Percentiles rank a stretch among this genome's conserved stretches.
Evolutionary conservation across 441 rosid species (phyloP).

Genomic region (Populus hybrid): DNA sequence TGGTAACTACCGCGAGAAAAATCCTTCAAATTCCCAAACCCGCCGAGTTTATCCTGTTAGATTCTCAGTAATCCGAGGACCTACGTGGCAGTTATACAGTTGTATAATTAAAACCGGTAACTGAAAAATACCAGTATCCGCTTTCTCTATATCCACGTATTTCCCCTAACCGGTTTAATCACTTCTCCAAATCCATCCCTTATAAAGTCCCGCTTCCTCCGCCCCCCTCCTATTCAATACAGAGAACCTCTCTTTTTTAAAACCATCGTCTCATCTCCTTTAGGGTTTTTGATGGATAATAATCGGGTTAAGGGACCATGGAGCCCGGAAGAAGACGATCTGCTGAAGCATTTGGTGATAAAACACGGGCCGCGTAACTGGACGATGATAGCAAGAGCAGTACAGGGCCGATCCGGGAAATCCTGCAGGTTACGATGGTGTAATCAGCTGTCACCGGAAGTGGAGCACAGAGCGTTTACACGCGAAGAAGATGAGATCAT

Average conservation of each 20-base stretch:
- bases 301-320: constrained; percentile 68
- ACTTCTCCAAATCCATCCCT: constrained; percentile 23
- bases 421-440: constrained; percentile 76
- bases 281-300: neutral
- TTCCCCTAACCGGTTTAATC: constrained; percentile 26
- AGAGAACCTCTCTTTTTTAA: neutral
- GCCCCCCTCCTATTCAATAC: neutral
- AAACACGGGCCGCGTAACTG: constrained; percentile 58
- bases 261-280: neutral
- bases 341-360: constrained; percentile 43
- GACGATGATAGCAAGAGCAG: constrained; percentile 56
- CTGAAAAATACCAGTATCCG: constrained; percentile 20
- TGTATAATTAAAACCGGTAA: constrained; percentile 20
- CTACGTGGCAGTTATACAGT: constrained; percentile 34
- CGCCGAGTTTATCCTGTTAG: constrained; percentile 11
- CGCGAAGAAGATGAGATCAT: constrained; percentile 57
- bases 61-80: constrained; percentile 10
- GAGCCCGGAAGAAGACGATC: constrained; percentile 64
- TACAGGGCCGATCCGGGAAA: constrained; percentile 67
- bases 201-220: neutral
- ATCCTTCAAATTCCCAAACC: constrained; percentile 6
- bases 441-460: constrained; percentile 69
- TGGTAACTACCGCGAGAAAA: constrained; percentile 17
- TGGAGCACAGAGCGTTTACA: constrained; percentile 60
- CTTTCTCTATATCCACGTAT: constrained; percentile 10